These are phyloP conservation scores for Astraeus odoratus DNA, from an alignment of 768 basidiomycete species.

Conservation along the genomic window DNA sequence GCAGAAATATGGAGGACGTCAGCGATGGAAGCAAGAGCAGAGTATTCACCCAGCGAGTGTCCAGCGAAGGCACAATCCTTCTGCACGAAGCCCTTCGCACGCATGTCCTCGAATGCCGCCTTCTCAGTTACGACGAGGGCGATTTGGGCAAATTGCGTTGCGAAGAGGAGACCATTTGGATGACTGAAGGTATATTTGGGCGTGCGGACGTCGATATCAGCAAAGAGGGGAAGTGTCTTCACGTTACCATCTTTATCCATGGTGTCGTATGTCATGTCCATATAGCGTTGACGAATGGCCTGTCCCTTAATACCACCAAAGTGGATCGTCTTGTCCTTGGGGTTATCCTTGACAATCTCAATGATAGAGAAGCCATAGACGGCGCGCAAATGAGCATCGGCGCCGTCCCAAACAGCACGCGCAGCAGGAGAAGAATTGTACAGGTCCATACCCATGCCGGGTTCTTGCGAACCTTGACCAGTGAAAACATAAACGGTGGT, in stretches of 20 bases:
- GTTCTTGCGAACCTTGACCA: conserved; percentile 96
- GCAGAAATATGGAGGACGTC: conserved; percentile 93
- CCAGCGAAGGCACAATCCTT: conserved; percentile 91
- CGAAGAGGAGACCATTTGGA: conserved; percentile 89
- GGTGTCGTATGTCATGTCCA: conserved; percentile 98
- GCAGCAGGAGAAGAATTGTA: conserved; percentile 92
- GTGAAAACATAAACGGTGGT: conserved; percentile 96
- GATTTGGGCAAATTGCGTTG: conserved; percentile 98
- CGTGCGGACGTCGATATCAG: conserved; percentile 91
- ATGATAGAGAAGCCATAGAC: conserved; percentile 98
- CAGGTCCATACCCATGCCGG: conserved; percentile 99
- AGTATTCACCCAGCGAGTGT: conserved; percentile 98
- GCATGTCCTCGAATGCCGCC: conserved; percentile 98
- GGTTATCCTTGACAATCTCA: conserved; percentile 98
- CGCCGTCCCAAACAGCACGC: conserved; percentile 94
- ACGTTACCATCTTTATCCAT: conserved; percentile 95
- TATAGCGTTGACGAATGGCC: conserved; percentile 96
- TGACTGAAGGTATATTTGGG: conserved; percentile 98
- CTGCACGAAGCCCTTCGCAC: conserved; percentile 91
- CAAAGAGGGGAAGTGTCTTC: conserved; percentile 93
- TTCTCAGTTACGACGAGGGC: conserved; percentile 98
- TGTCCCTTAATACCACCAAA: conserved; percentile 99
- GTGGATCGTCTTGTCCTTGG: conserved; percentile 96
- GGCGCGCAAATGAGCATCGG: conserved; percentile 86
- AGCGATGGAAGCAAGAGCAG: conserved; percentile 94